Base-by-base conservation (phyloP, 2,329 filamentous ascomycete genomes). In the Xylaria multiplex region DNA sequence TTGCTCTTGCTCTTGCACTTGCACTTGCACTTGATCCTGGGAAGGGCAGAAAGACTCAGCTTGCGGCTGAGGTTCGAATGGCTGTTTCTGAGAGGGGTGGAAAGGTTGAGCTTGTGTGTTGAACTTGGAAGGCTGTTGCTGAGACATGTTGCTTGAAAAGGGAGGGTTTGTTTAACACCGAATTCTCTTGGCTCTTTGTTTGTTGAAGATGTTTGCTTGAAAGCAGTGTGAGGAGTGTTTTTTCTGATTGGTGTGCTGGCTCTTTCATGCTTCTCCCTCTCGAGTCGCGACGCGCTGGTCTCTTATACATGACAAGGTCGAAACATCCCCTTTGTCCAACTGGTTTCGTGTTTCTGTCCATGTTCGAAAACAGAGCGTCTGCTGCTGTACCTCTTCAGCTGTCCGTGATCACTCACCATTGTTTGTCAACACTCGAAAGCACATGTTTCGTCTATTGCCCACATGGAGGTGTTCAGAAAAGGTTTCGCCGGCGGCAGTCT, bases 241-340 rank as follows among this genome's bases (percentile, higher is more conserved):
- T 24, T 27, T 9, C 16, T 16, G 2, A 7, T 14, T 40, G 7
- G 30, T 53, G 35, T 40, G 13, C n/a, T 19, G 16, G 27, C 19
- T 19, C 19, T 22, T 53, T 49, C 3, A 3, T 19, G 19, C n/a
- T 43, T 52, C 16, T 24, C 30, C 24, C 53, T 6, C 37, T 13
- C 5, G 30, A 16, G 19, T 22, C 14, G 43, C 9, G 40, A 57
- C 1, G 6, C n/a, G n/a, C 16, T 16, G 2, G 45, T 30, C 32
- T 11, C 32, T 1, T 43, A 61, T 53, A 48, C 48, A 52, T n/a
- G 40, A 4, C 14, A 9, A 8, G 13, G 16, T 30, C 6, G n/a
- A 61, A 61, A 53, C 52, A 48, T 9, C 3, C 4, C 11, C 46
- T 46, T 65, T 61, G 58, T 57, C 13, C 5, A 40, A 22, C 6